A percentile compares a stretch with the other conserved stretches of the same genome.
Conservation (phyloP, 495 filamentous ascomycete genomes). For the Umbilicaria muhlenbergii region DNA sequence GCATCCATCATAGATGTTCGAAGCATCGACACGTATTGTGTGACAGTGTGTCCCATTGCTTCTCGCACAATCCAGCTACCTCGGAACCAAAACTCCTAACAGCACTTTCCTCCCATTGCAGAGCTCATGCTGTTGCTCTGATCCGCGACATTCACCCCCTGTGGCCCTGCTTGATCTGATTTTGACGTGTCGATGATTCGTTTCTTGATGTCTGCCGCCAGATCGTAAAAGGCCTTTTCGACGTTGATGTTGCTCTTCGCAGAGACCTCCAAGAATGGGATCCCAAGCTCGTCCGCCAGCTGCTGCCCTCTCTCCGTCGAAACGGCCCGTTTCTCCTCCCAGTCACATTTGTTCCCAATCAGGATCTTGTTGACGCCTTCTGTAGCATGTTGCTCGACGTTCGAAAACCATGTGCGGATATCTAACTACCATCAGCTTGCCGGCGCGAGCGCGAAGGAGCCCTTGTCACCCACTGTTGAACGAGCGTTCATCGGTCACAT, state of each 20-base stretch:
- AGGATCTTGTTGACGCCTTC: constrained; percentile 99
- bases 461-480: constrained; percentile 68
- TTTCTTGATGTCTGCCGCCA: constrained; percentile 97
- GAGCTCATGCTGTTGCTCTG: constrained; percentile 40
- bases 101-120: constrained; percentile 66
- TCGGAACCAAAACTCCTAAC: constrained; percentile 30
- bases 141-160: constrained; percentile 59
- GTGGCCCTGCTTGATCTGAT: constrained; percentile 47
- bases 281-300: constrained; percentile 88
- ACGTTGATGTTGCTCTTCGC: constrained; percentile 99
- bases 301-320: constrained; percentile 86
- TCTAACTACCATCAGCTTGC: constrained; percentile 35
- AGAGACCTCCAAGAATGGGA: constrained; percentile 96
- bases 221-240: constrained; percentile 93
- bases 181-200: constrained; percentile 75
- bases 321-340: constrained; percentile 95
- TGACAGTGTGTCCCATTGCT: too few relatives aligned
- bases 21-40: too few relatives aligned
- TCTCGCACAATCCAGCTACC: background rate
- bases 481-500: constrained; percentile 92
- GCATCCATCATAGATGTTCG: too few relatives aligned
- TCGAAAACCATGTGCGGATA: constrained; percentile 97
- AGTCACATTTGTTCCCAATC: constrained; percentile 99
- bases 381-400: constrained; percentile 97
- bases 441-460: background rate